Evolutionary conservation across 495 filamentous ascomycete genomes (phyloP).

Genomic region (Pyrenula massariospora): DNA sequence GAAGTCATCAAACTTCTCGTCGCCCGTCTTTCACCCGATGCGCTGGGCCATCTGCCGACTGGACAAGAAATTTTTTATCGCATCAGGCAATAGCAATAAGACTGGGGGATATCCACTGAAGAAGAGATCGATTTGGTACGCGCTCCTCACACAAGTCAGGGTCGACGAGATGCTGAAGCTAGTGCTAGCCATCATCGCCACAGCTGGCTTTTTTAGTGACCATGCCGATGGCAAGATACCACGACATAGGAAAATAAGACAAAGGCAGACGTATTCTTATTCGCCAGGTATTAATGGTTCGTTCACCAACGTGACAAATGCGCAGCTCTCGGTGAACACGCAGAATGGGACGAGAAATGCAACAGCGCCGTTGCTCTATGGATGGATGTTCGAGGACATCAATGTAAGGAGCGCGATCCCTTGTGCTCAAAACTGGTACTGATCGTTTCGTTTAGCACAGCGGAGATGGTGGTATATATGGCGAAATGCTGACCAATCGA

Average conservation of each 20-base stretch:
- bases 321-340: background rate
- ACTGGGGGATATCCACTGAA: background rate
- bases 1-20: background rate
- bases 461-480: conserved; percentile 70
- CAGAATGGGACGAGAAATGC: background rate
- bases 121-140: background rate
- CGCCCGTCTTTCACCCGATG: background rate
- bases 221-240: background rate
- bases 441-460: conserved; percentile 66
- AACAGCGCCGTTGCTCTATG: conserved; percentile 33
- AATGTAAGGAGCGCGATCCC: background rate
- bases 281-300: background rate
- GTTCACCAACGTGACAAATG: background rate
- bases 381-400: conserved; percentile 47
- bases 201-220: background rate
- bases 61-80: background rate
- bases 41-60: background rate
- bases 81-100: background rate
- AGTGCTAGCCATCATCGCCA: background rate
- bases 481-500: conserved; percentile 61
- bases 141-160: background rate
- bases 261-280: background rate
- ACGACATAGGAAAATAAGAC: background rate
- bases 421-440: background rate
- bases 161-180: background rate